These are phyloP conservation scores for Aspergillus saccharolyticus DNA, from an alignment of 495 filamentous ascomycete genomes.

Conservation along the genomic window DNA sequence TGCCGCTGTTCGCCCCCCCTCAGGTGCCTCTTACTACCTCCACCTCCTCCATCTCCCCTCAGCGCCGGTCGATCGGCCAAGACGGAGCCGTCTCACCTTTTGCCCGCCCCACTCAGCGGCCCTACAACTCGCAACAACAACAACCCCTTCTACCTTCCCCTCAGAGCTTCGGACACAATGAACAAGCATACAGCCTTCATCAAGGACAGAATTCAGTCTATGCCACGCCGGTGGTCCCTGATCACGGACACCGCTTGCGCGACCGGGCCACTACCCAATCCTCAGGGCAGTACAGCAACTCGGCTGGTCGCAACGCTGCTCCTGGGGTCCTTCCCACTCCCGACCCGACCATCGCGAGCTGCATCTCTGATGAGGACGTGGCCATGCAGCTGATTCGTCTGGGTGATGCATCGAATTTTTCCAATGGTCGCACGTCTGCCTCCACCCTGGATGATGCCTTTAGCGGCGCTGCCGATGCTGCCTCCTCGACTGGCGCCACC, in stretches of 20 bases:
- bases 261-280: conserved; percentile 41
- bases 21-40: conserved; percentile 86
- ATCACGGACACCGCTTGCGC: conserved; percentile 62
- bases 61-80: conserved; percentile 63
- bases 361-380: conserved; percentile 96
- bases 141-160: conserved; percentile 71
- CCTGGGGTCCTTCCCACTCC: conserved; percentile 79
- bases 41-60: conserved; percentile 86
- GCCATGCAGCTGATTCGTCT: conserved; percentile 93
- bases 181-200: conserved; percentile 40
- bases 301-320: conserved; percentile 36
- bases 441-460: conserved; percentile 90
- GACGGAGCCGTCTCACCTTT: conserved; percentile 63
- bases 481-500: conserved; percentile 78
- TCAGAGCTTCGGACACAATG: conserved; percentile 61
- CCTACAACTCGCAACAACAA: conserved; percentile 67
- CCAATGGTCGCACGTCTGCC: conserved; percentile 84
- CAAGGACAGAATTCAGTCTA: conserved; percentile 40
- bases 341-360: conserved; percentile 89
- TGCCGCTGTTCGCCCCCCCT: conserved; percentile 89
- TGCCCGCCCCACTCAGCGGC: conserved; percentile 63
- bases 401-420: conserved; percentile 85
- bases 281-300: conserved; percentile 32
- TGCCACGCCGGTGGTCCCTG: conserved; percentile 51
- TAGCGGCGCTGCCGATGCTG: conserved; percentile 78